A percentile compares a stretch with the other conserved stretches of the same genome.
phyloP scores from a whole-genome alignment of 2,329 filamentous ascomycete genomes.

The Volutella citrinella region DNA sequence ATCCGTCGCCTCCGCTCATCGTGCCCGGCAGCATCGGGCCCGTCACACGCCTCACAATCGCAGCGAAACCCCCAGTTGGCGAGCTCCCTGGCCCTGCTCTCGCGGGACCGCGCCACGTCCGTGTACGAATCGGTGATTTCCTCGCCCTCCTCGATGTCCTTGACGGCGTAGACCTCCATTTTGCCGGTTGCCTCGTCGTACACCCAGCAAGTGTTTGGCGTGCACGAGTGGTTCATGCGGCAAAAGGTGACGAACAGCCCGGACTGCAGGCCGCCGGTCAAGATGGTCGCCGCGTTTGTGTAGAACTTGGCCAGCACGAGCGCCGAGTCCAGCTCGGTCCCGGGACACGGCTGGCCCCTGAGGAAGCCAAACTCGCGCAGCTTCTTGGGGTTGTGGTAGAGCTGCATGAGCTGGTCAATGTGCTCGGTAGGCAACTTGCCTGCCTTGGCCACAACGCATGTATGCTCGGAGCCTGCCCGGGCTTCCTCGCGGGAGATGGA shows the following conservation, averaged over 20 bases:
- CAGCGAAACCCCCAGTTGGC: slow-evolving; percentile 10
- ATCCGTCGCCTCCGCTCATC: slow-evolving; percentile 5
- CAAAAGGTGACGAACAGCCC: slow-evolving; percentile 10
- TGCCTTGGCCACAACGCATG: slow-evolving; percentile 5
- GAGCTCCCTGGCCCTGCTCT: slow-evolving; percentile 4
- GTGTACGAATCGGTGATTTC: slow-evolving; percentile 11
- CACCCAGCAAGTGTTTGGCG: slow-evolving; percentile 9
- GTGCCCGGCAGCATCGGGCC: slow-evolving; percentile 6
- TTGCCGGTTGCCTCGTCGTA: slow-evolving; percentile 6
- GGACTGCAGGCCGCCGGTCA: slow-evolving; percentile 5
- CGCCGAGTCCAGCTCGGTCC: slow-evolving; percentile 6
- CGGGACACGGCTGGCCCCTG: slow-evolving; percentile 4
- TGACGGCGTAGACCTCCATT: slow-evolving; percentile 11
- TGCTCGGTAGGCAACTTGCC: slow-evolving; percentile 2
- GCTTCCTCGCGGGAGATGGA: slow-evolving; percentile 8
- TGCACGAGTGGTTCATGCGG: slow-evolving; percentile 12
- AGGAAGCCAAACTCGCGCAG: slow-evolving; percentile 6
- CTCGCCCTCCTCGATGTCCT: slow-evolving; percentile 9
- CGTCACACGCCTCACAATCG: slow-evolving; percentile 5
- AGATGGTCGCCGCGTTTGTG: slow-evolving; percentile 11
- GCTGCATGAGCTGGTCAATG: slow-evolving; percentile 2
- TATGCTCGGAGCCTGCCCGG: slow-evolving; percentile 3
- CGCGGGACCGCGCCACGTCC: slow-evolving; percentile 8
- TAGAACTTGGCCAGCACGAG: slow-evolving; percentile 10
- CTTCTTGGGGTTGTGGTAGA: slow-evolving; percentile 11